A percentile compares a stretch with the other conserved stretches of the same genome.
Evolutionary conservation across 306 rosid species (phyloP).

Genomic region (Acmispon strigosus): DNA sequence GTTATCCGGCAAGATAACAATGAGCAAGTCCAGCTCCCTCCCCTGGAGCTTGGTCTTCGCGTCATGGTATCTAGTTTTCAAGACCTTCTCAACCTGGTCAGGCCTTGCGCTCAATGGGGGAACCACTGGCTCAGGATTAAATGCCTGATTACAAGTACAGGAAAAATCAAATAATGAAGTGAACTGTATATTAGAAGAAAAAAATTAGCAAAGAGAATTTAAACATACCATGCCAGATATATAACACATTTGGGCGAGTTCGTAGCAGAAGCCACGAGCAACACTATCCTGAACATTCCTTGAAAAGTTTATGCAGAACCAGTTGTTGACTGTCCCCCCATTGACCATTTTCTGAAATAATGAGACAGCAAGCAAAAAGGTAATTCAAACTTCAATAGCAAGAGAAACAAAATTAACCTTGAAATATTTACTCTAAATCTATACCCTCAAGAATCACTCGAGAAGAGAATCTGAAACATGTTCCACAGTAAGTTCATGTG

Average conservation of each 20-base stretch:
- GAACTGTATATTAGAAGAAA: not conserved
- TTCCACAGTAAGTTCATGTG: too few species aligned
- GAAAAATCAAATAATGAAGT: not conserved
- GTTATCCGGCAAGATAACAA: conserved; percentile 87
- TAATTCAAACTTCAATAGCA: not conserved
- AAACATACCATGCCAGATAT: conserved; percentile 88
- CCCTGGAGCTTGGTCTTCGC: conserved; percentile 53
- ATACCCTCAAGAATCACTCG: not conserved
- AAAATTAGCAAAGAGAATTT: not conserved
- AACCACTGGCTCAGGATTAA: conserved; percentile 71
- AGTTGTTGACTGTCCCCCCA: conserved; percentile 77
- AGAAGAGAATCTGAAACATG: not conserved
- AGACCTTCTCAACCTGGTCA: conserved; percentile 84
- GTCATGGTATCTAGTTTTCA: conserved; percentile 71
- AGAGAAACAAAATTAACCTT: not conserved
- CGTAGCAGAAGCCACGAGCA: conserved; percentile 69
- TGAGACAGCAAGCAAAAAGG: not conserved
- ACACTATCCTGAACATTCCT: conserved; percentile 71
- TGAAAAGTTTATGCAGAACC: conserved; percentile 91
- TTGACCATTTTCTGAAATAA: conserved; percentile 90
- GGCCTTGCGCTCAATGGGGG: conserved; percentile 60
- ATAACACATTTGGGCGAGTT: conserved; percentile 85
- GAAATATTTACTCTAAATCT: not conserved
- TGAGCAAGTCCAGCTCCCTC: conserved; percentile 80
- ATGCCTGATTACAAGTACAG: conserved; percentile 37